A percentile compares a stretch with the other conserved stretches of the same genome.
Evolutionary conservation across 2,329 filamentous ascomycete species (phyloP).

Genomic region (Colletotrichum sp.): DNA sequence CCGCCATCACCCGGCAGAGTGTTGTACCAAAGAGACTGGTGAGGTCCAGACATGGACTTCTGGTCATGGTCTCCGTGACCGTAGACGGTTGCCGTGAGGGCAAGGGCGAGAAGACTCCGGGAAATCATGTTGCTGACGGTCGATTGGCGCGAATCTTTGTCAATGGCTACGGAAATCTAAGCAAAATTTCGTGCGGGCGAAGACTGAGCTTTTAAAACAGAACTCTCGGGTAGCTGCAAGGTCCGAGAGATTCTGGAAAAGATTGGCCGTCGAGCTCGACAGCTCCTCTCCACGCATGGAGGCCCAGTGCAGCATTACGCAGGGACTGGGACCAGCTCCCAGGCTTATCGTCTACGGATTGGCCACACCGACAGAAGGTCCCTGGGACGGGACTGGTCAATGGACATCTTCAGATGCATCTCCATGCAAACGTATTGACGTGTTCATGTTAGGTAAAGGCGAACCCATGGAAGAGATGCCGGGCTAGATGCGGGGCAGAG

Average conservation of each 20-base stretch:
- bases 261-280: conserved; percentile 5
- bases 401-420: neutral
- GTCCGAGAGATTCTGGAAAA: neutral
- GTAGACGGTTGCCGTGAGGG: conserved; percentile 54
- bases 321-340: conserved; percentile 1
- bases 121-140: conserved; percentile 30
- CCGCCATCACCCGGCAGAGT: conserved; percentile 82
- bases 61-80: conserved; percentile 69
- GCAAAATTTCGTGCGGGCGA: neutral
- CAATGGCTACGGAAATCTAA: neutral
- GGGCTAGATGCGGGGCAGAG: conserved; percentile 18
- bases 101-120: conserved; percentile 35
- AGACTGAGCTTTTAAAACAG: conserved; percentile 7
- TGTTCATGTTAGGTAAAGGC: conserved; percentile 22
- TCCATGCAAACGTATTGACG: conserved; percentile 7
- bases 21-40: conserved; percentile 82
- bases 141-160: neutral
- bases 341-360: conserved; percentile 14
- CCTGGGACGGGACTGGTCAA: conserved; percentile 6
- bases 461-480: conserved; percentile 5
- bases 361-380: neutral
- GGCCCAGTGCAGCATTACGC: neutral
- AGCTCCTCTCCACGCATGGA: conserved; percentile 9
- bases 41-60: conserved; percentile 69
- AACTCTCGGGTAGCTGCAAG: neutral